Base-by-base conservation (phyloP, 208 protist species). In the Acanthamoeba royreba region DNA sequence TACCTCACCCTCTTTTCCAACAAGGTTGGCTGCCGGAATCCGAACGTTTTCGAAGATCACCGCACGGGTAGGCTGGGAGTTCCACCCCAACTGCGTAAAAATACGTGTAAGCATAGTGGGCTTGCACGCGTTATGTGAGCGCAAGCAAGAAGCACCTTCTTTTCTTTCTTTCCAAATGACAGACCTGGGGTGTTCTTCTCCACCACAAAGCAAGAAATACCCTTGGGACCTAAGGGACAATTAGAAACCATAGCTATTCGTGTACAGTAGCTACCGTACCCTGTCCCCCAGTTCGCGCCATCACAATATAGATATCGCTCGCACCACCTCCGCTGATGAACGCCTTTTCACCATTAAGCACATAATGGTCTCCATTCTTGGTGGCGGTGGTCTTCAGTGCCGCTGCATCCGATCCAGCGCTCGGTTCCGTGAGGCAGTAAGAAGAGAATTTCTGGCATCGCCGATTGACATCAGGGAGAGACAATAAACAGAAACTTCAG, bases 361-460 rank as follows among this genome's bases (percentile, higher is more conserved):
- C 93, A 79, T 96, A 98, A 42, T 96, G n/a, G 52, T 97, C 93
- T 11, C 96, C 96, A 28, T 97, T 89, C 40, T 69, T 90, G 47
- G 47, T 45, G 28, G 97, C 97, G 38, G 92, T 95, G 0, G 97
- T 98, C 25, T 35, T 69, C n/a, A 98, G 85, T 28, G 95, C 61
- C 5, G 96, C 97, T 35, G 97, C 97, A 91, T 98, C 97, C 11
- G 52, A 94, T 1, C 97, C 97, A 61, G 45, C 90, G 7, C 94
- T 93, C 28, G 97, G 97, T 86, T 98, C 97, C 15, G 97, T 98
- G 31, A 98, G 89, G 87, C 97, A 98, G 92, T 98, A 98, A 4
- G 93, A 96, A 43, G 93, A 90, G 47, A 98, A 87, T 4, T 88
- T 35, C 83, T 98, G 22, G 31, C 28, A 2, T 52, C 25, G 40